Evolutionary conservation across 352 stramenopile genomes (phyloP), one percentile per base, ranked within the genome.

Genomic region (Stephanocyclus meneghinianus): DNA sequence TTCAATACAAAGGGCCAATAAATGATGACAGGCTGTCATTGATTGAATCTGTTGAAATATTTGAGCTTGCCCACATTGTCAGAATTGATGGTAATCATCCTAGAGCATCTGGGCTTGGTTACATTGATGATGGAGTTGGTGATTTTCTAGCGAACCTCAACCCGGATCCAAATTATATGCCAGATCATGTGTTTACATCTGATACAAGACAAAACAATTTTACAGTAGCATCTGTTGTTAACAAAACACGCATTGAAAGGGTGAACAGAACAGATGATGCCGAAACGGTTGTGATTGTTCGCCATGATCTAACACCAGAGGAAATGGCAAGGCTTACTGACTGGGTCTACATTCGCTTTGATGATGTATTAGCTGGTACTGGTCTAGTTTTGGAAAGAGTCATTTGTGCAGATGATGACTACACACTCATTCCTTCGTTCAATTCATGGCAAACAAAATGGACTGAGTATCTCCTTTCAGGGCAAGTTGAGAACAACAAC

Each of bases 41-140:
- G 3, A 76, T 80, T 35, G 73, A 80, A 55, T 69, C 55, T 21
- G 64, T 80, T 62, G 68, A 75, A 61, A 80, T 80, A 37, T 80
- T 57, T 65, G 64, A 76, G 30, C 50, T 80, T 15, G 15, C 37
- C 3, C 73, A 76, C 63, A 53, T 80, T 62, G 65, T 80, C n/a
- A 6, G 65, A 62, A 57, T 80, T 35, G 73, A 71, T 44, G 50
- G 60, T 9, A 55, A 80, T 42, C 64, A 80, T 67, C 63, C 66
- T 21, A 6, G 11, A 26, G 61, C 45, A 45, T n/a, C 29, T 40
- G 71, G 61, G 50, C 48, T 65, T 16, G 60, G 71, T 45, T 73
- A 78, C 30, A 63, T 64, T 42, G 61, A 73, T 37, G 59, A 73
- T 45, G 60, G 60, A 32, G 35, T 73, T 61, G 71, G 59, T 56